Conservation (phyloP, 1,284 basidiomycete species). For the Volvariella volvacea region DNA sequence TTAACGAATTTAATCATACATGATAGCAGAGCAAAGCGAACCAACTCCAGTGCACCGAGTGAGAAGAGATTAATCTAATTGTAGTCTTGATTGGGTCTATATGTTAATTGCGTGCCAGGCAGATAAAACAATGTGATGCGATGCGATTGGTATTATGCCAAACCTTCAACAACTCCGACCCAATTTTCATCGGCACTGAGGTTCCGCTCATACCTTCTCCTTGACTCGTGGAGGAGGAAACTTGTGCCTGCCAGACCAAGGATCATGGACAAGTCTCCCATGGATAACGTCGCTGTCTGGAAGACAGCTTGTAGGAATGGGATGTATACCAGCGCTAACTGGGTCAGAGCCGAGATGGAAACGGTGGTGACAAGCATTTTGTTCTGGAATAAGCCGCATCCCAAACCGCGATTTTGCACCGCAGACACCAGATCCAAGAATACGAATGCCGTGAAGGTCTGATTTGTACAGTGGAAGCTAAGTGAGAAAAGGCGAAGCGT, state of each 20-base stretch:
- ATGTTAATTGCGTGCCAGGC: neutral
- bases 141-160: conserved; percentile 17
- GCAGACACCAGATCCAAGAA: conserved; percentile 95
- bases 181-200: conserved; percentile 27
- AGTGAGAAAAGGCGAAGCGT: conserved; percentile 4
- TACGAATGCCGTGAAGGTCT: conserved; percentile 97
- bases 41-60: too few species aligned
- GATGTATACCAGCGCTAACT: conserved; percentile 85
- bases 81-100: too few species aligned
- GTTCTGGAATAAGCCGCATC: conserved; percentile 76
- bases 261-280: conserved; percentile 68
- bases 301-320: conserved; percentile 89
- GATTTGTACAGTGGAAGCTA: neutral
- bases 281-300: conserved; percentile 80
- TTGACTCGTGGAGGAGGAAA: conserved; percentile 72
- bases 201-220: conserved; percentile 68
- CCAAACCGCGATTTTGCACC: conserved; percentile 87
- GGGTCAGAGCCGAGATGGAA: conserved; percentile 75
- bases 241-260: conserved; percentile 66
- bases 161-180: conserved; percentile 27
- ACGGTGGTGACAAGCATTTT: conserved; percentile 87
- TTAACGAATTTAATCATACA: too few species aligned
- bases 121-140: conserved; percentile 8
- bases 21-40: too few species aligned
- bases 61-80: too few species aligned